Evolutionary conservation across 2,329 filamentous ascomycete genomes (phyloP).

Genomic region (Colletotrichum sp.): DNA sequence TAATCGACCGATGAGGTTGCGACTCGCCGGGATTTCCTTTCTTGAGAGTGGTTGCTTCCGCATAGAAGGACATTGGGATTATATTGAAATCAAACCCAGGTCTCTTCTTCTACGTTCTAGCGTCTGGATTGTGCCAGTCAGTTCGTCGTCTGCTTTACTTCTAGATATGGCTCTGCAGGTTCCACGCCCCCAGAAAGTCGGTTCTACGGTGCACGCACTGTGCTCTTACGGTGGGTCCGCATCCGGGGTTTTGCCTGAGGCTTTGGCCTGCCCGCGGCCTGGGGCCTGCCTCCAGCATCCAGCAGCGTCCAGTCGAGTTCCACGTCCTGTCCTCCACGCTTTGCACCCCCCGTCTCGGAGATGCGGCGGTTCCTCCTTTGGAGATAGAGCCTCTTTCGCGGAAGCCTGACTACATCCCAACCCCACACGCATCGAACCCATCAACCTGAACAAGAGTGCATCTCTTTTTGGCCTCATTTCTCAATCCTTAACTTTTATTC

Average conservation of each 20-base stretch:
- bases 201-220: not conserved
- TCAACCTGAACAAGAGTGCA: conserved; percentile 12
- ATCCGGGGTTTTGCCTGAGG: conserved; percentile 21
- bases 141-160: not conserved
- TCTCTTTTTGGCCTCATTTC: not conserved
- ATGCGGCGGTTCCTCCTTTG: conserved; percentile 17
- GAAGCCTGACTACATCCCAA: conserved; percentile 22
- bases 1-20: not conserved
- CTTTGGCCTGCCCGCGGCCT: not conserved
- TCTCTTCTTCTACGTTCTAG: not conserved
- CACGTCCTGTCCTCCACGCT: conserved; percentile 3
- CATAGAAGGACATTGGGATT: accelerated
- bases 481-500: not conserved
- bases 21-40: not conserved
- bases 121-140: not conserved
- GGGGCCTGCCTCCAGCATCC: not conserved
- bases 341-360: conserved; percentile 11
- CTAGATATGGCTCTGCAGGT: not conserved
- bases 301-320: not conserved
- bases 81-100: not conserved
- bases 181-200: not conserved
- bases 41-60: not conserved
- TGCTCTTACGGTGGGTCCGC: not conserved
- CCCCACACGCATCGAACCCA: conserved; percentile 18
- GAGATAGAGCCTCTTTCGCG: conserved; percentile 6